Evolutionary conservation across 2,329 filamentous ascomycete genomes (phyloP).

Genomic region (Thielaviopsis musarum): DNA sequence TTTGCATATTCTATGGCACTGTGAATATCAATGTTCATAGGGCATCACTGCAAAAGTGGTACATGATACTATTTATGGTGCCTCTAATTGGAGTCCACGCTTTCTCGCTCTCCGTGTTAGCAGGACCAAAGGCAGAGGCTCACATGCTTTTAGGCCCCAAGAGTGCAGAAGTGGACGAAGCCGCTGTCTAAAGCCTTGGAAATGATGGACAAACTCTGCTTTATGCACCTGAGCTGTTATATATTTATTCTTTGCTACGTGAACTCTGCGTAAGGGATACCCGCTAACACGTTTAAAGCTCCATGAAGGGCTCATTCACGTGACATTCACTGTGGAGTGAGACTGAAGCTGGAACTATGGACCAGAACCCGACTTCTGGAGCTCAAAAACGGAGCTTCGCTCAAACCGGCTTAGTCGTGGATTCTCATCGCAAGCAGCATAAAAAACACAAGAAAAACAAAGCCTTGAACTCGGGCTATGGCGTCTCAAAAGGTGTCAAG

Average conservation of each 20-base stretch:
- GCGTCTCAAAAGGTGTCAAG: not conserved
- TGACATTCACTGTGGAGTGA: not conserved
- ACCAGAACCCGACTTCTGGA: not conserved
- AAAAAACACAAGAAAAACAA: not conserved
- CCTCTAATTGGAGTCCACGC: slow-evolving; percentile 9
- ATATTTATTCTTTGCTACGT: not conserved
- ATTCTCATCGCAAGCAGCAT: not conserved
- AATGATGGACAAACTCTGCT: slow-evolving; percentile 4
- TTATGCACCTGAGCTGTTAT: slow-evolving; percentile 7
- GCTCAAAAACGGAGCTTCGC: not conserved
- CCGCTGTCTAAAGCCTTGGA: not conserved
- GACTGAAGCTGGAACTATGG: not conserved
- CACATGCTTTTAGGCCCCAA: not conserved
- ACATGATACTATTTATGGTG: not conserved
- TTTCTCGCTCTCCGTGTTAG: slow-evolving; percentile 1
- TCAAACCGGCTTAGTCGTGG: not conserved
- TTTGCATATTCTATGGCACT: not conserved
- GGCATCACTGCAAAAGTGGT: not conserved
- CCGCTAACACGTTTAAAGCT: not conserved
- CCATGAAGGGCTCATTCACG: not conserved
- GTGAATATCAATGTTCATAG: not conserved
- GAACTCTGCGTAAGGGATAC: not conserved
- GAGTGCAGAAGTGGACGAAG: not conserved
- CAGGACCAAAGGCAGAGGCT: slow-evolving; percentile 10
- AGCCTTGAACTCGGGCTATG: not conserved